Conservation (phyloP, 2,329 filamentous ascomycete species). For the Exophiala sp. region DNA sequence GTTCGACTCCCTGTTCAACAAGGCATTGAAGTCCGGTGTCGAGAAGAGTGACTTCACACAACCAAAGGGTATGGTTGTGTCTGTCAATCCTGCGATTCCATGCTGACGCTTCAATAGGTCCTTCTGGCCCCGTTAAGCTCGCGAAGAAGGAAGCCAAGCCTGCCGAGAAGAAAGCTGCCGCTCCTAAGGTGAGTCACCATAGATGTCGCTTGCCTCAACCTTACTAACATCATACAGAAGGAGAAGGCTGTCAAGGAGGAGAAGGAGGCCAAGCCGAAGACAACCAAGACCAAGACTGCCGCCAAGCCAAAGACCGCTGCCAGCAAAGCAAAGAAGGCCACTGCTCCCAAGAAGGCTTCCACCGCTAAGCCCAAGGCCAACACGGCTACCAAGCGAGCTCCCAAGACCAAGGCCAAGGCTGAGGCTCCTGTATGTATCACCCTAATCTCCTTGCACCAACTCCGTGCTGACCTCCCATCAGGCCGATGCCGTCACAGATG, state of each 20-base stretch:
- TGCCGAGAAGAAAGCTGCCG: slow-evolving; percentile 38
- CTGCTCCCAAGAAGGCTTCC: slow-evolving; percentile 53
- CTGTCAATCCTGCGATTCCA: neutral
- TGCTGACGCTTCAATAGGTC: slow-evolving; percentile 50
- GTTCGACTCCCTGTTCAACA: slow-evolving; percentile 79
- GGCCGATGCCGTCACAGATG: slow-evolving; percentile 66
- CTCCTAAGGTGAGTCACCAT: slow-evolving; percentile 30
- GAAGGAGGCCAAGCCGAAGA: slow-evolving; percentile 32
- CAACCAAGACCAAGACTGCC: slow-evolving; percentile 36
- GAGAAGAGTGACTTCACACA: slow-evolving; percentile 84
- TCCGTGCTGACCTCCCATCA: slow-evolving; percentile 34
- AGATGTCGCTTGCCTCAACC: neutral
- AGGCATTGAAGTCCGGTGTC: slow-evolving; percentile 74
- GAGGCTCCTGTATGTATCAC: slow-evolving; percentile 29
- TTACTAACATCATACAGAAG: slow-evolving; percentile 25
- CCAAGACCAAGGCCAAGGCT: slow-evolving; percentile 31
- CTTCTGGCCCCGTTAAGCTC: slow-evolving; percentile 89
- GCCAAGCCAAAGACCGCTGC: slow-evolving; percentile 45
- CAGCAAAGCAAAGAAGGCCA: slow-evolving; percentile 48
- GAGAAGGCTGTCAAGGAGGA: slow-evolving; percentile 28
- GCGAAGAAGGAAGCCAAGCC: slow-evolving; percentile 68
- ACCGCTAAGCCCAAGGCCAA: slow-evolving; percentile 52
- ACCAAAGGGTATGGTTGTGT: slow-evolving; percentile 69
- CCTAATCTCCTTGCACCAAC: neutral
- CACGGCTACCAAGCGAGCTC: slow-evolving; percentile 44